Base-by-base conservation (phyloP, 345 rosid genomes). In the Mercurialis annua region DNA sequence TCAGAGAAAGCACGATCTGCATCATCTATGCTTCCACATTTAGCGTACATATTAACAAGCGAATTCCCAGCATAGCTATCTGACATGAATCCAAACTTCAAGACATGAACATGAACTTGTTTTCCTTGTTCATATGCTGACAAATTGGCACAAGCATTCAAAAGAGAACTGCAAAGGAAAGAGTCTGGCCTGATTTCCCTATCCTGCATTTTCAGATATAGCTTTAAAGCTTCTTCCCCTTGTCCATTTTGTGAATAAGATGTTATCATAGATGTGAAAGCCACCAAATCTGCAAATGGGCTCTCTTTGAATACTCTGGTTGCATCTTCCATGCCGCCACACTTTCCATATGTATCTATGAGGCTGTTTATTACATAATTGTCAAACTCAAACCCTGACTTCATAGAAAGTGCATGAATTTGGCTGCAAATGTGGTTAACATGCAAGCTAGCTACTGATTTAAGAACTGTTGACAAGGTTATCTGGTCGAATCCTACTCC, bases 61-160 rank as follows among this genome's bases (percentile, higher is more conserved):
- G 86, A 87, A 70, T 87, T 85, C 56, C 90, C 87, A 3, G 89
- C 82, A 65, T 83, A 85, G 34, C 24, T 43, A 62, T 85, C 87
- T 7, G 74, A 73, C 72, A 77, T 68, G 75, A 87, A 85, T 30
- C 92, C 90, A 26, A 67, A 73, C 77, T 85, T 85, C 73, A 83
- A 68, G 66, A 81, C 50, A 53, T 83, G 87, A 66, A 74, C 82
- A 74, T 85, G 90, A 52, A 83, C 73, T 78, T 85, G 92, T 71
- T 85, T 85, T 67, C 87, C 89, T 69, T 84, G 89, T 72, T 87
- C 92, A 65, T 87, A 84, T 62, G 86, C 89, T 8, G 92, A 87
- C 44, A 84, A 66, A 71, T 71, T 81, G 49, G 92, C 89, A 70
- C 86, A 82, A 57, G 92, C 80, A 76, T 84, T 87, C 44, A 87